Evolutionary conservation across 768 basidiomycete species (phyloP), one percentile per base, ranked within the genome.

Genomic region (Naganishia friedmannii): DNA sequence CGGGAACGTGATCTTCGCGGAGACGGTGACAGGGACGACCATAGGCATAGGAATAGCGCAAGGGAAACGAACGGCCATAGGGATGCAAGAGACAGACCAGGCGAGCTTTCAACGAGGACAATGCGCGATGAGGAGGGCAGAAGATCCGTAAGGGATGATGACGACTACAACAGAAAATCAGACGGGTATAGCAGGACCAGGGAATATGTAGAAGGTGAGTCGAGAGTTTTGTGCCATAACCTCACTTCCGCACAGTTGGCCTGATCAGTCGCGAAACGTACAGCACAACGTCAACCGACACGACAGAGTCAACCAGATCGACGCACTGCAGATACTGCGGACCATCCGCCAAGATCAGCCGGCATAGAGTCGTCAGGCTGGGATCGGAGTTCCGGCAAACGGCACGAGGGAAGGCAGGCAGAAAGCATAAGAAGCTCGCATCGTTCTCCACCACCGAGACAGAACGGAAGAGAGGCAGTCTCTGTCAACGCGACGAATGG

Each of bases 251-350:
- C 45, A 46, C 3, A 21, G 45, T 15, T 17, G n/a, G 48, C n/a
- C 48, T 51, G 48, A 51, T 12, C 48, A 51, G 9, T 2, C 48
- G 3, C n/a, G 23, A 3, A 51, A n/a, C n/a, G n/a, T 12, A 26
- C 48, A 51, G 48, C 48, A n/a, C 48, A 51, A 51, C 48, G 48
- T 51, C 48, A 51, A 51, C 48, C 48, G 48, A 51, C 48, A 7
- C 48, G 48, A 7, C 17, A 26, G n/a, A 26, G n/a, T 51, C n/a
- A 45, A 2, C 29, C 37, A 63, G 26, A 46, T 34, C 48, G 23
- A 4, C 48, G 48, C 23, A 51, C 19, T 51, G 19, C 48, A 51
- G 48, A 51, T n/a, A 21, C 48, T 5, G 48, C 26, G 23, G 60
- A 63, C 26, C 19, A 26, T 31, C 60, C 37, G 12, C 39, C 17